Percentiles rank a stretch among this genome's conserved stretches.
These are phyloP conservation scores for Cryptococcus hybrid DNA, from an alignment of 1,284 basidiomycete species.

Conservation along the genomic window DNA sequence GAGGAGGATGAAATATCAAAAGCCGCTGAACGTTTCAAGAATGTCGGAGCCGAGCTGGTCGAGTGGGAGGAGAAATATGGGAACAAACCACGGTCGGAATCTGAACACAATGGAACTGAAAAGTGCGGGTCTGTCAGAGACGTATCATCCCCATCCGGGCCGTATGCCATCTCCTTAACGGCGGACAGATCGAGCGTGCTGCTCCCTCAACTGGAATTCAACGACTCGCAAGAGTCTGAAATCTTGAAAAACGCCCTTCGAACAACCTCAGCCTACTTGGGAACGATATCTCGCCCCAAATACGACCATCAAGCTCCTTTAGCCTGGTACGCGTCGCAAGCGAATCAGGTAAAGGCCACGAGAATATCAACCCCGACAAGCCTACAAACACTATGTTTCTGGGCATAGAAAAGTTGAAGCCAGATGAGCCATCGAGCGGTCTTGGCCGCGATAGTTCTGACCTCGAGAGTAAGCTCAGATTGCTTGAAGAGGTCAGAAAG, in stretches of 20 bases:
- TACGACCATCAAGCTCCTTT: slow-evolving; percentile 15
- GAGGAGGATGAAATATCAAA: slow-evolving; percentile 73
- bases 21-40: slow-evolving; percentile 69
- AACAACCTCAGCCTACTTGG: slow-evolving; percentile 16
- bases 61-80: slow-evolving; percentile 87
- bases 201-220: slow-evolving; percentile 25
- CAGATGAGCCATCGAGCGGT: not conserved
- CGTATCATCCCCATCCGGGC: too few relatives aligned
- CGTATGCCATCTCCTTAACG: not conserved
- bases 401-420: slow-evolving; percentile 13
- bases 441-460: slow-evolving; percentile 22
- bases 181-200: slow-evolving; percentile 8
- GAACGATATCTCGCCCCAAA: not conserved
- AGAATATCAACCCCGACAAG: slow-evolving; percentile 11
- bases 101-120: too few relatives aligned
- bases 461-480: slow-evolving; percentile 34
- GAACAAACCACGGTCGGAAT: slow-evolving; percentile 3
- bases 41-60: slow-evolving; percentile 67
- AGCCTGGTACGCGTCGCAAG: slow-evolving; percentile 13
- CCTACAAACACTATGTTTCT: slow-evolving; percentile 3
- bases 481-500: slow-evolving; percentile 44
- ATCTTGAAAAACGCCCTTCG: slow-evolving; percentile 3
- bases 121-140: too few relatives aligned
- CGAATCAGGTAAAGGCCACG: slow-evolving; percentile 7
- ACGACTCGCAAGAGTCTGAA: slow-evolving; percentile 4